Evolutionary conservation across 805 yeast genomes (phyloP).

Genomic region (Wickerhamiella kurtzmanii): DNA sequence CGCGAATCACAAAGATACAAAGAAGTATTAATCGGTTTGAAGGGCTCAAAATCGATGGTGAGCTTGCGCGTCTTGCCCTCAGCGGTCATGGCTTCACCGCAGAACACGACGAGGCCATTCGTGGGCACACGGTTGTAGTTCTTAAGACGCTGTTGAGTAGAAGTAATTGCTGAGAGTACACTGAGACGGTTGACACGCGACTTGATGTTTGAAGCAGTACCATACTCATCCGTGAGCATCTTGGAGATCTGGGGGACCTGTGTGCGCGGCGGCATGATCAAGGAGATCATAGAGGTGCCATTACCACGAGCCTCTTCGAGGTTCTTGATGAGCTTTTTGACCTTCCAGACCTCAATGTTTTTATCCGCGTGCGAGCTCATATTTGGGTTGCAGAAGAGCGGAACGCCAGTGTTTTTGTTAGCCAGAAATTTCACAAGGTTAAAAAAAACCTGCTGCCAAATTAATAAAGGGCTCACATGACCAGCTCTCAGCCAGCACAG

Average conservation of each 20-base stretch:
- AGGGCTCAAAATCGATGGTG: constrained; percentile 95
- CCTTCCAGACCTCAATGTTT: constrained; percentile 98
- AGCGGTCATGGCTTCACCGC: constrained; percentile 95
- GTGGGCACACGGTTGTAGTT: constrained; percentile 80
- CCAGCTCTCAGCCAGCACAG: too few species aligned
- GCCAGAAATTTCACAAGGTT: background rate
- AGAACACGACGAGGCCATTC: constrained; percentile 89
- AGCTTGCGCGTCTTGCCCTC: constrained; percentile 97
- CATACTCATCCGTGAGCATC: constrained; percentile 95
- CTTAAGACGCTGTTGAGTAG: constrained; percentile 93
- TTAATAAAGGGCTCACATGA: background rate
- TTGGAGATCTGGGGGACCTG: constrained; percentile 80
- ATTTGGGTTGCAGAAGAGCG: background rate
- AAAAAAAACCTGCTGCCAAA: background rate
- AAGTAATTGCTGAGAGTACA: constrained; percentile 90
- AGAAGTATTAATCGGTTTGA: constrained; percentile 97
- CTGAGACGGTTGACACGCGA: constrained; percentile 94
- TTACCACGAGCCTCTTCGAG: constrained; percentile 91
- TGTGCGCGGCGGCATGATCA: constrained; percentile 89
- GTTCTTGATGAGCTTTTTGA: constrained; percentile 81
- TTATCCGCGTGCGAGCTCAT: constrained; percentile 66
- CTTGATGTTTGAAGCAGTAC: constrained; percentile 96
- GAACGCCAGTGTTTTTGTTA: too few species aligned
- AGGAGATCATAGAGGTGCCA: constrained; percentile 97
- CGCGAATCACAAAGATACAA: constrained; percentile 92